Evolutionary conservation across 306 rosid genomes (phyloP).

Genomic region (Morella rubra): DNA sequence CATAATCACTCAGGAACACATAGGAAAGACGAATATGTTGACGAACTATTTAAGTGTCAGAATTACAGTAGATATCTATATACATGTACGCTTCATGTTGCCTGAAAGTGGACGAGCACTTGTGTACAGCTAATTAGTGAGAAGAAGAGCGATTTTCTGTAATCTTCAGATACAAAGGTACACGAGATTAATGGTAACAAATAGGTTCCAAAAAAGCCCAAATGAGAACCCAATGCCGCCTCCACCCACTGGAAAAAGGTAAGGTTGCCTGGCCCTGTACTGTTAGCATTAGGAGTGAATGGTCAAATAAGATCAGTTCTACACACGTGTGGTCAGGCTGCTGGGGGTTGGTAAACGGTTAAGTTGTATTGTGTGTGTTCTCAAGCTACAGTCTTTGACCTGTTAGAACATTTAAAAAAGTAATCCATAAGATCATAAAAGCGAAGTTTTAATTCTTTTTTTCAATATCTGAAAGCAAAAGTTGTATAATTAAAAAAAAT

Average conservation of each 20-base stretch:
- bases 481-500: not conserved
- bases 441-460: no score
- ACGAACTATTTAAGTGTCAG: conserved; percentile 52
- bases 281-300: conserved; percentile 81
- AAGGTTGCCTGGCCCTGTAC: conserved; percentile 50
- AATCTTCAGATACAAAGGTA: conserved; percentile 51
- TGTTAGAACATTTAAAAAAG: conserved; percentile 23
- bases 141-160: conserved; percentile 45
- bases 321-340: conserved; percentile 76
- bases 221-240: conserved; percentile 57
- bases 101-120: conserved; percentile 44
- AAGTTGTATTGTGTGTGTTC: conserved; percentile 76
- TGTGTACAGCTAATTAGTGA: conserved; percentile 75
- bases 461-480: no score
- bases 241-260: conserved; percentile 54
- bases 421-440: conserved; percentile 15
- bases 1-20: conserved; percentile 10
- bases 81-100: conserved; percentile 56
- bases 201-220: conserved; percentile 49
- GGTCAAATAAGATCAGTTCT: conserved; percentile 74
- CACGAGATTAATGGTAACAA: conserved; percentile 52
- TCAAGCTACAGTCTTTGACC: conserved; percentile 87
- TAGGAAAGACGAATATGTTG: conserved; percentile 38
- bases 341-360: conserved; percentile 53
- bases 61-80: conserved; percentile 60